A percentile compares a stretch with the other conserved stretches of the same genome.
phyloP scores from a whole-genome alignment of 2,329 filamentous ascomycete genomes.

The Fusarium tuaranense region DNA sequence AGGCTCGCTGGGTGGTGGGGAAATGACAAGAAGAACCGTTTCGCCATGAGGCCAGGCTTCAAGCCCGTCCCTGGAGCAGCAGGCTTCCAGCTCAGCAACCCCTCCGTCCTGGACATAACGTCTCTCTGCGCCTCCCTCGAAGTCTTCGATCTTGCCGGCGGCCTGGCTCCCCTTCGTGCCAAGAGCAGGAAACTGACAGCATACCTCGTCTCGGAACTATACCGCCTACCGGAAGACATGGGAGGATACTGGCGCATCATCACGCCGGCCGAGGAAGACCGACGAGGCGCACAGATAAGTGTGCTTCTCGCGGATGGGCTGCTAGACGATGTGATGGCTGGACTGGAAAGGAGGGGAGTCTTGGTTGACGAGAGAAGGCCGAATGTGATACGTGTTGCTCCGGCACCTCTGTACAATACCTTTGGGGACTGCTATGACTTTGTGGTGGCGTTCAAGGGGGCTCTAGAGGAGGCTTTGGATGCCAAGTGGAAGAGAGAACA shows the following conservation, averaged over 20 bases:
- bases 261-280: constrained; percentile 71
- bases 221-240: constrained; percentile 41
- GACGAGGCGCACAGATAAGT: constrained; percentile 83
- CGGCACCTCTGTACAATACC: constrained; percentile 83
- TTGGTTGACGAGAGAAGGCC: constrained; percentile 85
- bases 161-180: constrained; percentile 68
- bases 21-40: constrained; percentile 75
- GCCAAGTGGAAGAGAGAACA: constrained; percentile 30
- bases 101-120: constrained; percentile 77
- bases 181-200: constrained; percentile 71
- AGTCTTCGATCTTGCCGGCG: constrained; percentile 64
- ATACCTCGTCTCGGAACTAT: constrained; percentile 76
- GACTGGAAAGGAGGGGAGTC: constrained; percentile 73
- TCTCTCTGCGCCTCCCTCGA: constrained; percentile 77
- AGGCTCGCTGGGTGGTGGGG: constrained; percentile 87
- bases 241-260: constrained; percentile 65
- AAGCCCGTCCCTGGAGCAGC: constrained; percentile 78
- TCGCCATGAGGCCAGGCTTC: constrained; percentile 83
- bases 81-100: constrained; percentile 84
- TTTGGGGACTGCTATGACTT: constrained; percentile 69
- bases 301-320: constrained; percentile 73
- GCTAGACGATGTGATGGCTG: constrained; percentile 72
- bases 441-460: constrained; percentile 43
- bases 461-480: constrained; percentile 41
- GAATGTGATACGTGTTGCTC: constrained; percentile 82